Percentiles rank a stretch among this genome's conserved stretches.
Evolutionary conservation across 163 green algal species (phyloP).

Genomic region (Coccomyxa subellipsoidea): DNA sequence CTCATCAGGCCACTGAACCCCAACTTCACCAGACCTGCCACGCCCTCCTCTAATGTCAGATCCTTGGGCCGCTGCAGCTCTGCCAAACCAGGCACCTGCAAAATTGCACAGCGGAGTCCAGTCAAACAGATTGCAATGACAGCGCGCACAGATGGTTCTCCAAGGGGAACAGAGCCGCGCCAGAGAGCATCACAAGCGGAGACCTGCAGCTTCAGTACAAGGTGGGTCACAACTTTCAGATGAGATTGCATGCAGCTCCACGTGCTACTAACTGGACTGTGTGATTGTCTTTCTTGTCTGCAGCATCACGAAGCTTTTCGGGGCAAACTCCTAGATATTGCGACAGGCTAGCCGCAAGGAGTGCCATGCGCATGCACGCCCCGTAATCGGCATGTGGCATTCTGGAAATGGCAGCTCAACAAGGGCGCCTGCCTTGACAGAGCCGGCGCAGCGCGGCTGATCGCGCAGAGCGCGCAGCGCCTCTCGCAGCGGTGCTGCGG

Average conservation of each 20-base stretch:
- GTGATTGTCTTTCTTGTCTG: too few species aligned
- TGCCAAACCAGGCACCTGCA: slow-evolving; percentile 37
- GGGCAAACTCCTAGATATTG: too few species aligned
- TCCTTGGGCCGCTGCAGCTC: slow-evolving; percentile 25
- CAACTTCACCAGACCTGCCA: slow-evolving; percentile 37
- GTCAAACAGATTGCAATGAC: neutral
- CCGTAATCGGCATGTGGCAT: neutral
- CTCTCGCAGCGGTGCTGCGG: slow-evolving; percentile 16
- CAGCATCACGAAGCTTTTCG: too few species aligned
- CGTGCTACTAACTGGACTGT: too few species aligned
- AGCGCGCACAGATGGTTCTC: neutral
- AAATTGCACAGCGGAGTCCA: neutral
- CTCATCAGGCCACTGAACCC: neutral
- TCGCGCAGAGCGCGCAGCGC: slow-evolving; percentile 30
- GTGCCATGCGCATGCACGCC: neutral
- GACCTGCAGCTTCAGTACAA: neutral
- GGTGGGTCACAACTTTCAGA: neutral
- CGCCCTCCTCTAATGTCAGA: slow-evolving; percentile 22
- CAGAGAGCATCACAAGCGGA: neutral
- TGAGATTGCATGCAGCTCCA: neutral
- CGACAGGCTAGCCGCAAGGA: too few species aligned
- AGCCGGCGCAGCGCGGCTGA: slow-evolving; percentile 21
- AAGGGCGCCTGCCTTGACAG: slow-evolving; percentile 18
- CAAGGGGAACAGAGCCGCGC: too few species aligned
- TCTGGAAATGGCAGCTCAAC: too few species aligned